These are phyloP conservation scores for Blepharisma stoltei DNA, from an alignment of 73 alveolate species.

Conservation along the genomic window DNA sequence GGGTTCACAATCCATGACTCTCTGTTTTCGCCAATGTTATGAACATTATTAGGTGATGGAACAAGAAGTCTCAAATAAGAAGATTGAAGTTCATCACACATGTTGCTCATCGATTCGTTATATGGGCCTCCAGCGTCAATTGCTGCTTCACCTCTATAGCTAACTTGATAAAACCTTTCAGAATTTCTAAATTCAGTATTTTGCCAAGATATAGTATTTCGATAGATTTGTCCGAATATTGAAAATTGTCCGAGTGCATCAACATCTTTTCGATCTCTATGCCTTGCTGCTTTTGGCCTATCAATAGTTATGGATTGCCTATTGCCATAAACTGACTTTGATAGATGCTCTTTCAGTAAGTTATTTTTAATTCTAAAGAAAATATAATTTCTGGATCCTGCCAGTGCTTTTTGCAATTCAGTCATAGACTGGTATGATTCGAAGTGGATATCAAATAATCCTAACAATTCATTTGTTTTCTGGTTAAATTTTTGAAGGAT, in stretches of 20 bases:
- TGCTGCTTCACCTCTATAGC: constrained; percentile 62
- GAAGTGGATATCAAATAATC: not conserved
- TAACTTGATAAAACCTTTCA: constrained; percentile 49
- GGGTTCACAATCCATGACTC: constrained; percentile 74
- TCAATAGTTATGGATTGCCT: not conserved
- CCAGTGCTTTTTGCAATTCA: constrained; percentile 17
- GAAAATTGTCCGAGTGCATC: constrained; percentile 20
- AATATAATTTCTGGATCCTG: not conserved
- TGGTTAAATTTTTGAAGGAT: not conserved
- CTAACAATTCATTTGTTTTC: not conserved
- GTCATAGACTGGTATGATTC: not conserved
- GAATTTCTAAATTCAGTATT: constrained; percentile 20
- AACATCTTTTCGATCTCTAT: not conserved
- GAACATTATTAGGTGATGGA: constrained; percentile 57
- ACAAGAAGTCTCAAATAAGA: constrained; percentile 53
- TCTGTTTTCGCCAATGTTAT: constrained; percentile 63
- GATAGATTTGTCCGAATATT: not conserved
- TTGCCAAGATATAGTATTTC: not conserved
- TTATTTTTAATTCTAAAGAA: not conserved
- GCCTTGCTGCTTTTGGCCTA: constrained; percentile 27
- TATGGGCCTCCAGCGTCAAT: constrained; percentile 81
- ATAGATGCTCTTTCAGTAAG: not conserved
- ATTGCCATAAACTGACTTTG: not conserved
- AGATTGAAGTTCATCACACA: constrained; percentile 60
- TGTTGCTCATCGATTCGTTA: constrained; percentile 59